Evolutionary conservation across 352 stramenopile genomes (phyloP).

Genomic region (Globisporangium cylindrosporum): DNA sequence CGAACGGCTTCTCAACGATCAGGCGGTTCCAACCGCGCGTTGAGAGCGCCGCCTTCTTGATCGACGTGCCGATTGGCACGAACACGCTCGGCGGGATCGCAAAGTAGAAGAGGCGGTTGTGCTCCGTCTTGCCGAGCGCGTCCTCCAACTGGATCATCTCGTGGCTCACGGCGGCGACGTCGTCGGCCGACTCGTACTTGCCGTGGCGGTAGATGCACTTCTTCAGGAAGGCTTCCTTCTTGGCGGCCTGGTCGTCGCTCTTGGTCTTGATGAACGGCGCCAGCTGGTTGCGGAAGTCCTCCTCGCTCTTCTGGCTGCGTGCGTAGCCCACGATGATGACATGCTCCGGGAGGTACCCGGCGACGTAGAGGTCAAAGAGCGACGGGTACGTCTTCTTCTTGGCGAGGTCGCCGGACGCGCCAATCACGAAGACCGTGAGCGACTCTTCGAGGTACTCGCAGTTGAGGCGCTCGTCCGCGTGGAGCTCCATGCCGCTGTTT

Average conservation of each 20-base stretch:
- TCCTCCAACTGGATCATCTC: slow-evolving; percentile 71
- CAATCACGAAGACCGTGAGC: slow-evolving; percentile 85
- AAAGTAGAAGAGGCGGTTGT: slow-evolving; percentile 95
- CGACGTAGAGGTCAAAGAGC: slow-evolving; percentile 84
- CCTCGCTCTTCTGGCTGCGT: slow-evolving; percentile 72
- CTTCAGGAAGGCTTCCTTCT: slow-evolving; percentile 69
- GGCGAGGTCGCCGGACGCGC: slow-evolving; percentile 84
- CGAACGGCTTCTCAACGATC: slow-evolving; percentile 99
- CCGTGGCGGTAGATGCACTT: slow-evolving; percentile 80
- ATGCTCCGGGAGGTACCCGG: slow-evolving; percentile 78
- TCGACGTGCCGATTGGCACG: slow-evolving; percentile 89
- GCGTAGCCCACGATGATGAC: slow-evolving; percentile 87
- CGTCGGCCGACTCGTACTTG: slow-evolving; percentile 83
- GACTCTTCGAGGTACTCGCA: slow-evolving; percentile 69
- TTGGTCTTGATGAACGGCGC: slow-evolving; percentile 60
- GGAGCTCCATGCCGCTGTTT: slow-evolving; percentile 21
- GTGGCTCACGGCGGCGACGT: slow-evolving; percentile 64
- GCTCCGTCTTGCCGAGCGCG: slow-evolving; percentile 38
- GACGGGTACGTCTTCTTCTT: slow-evolving; percentile 93
- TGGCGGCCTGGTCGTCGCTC: slow-evolving; percentile 36
- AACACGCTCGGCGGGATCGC: slow-evolving; percentile 97
- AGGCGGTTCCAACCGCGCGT: slow-evolving; percentile 92
- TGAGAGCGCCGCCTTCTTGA: slow-evolving; percentile 90
- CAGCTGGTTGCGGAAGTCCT: slow-evolving; percentile 83
- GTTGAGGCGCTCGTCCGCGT: slow-evolving; percentile 48